Base-by-base conservation (phyloP, 2,329 filamentous ascomycete genomes). In the Nigrospora osmanthi region DNA sequence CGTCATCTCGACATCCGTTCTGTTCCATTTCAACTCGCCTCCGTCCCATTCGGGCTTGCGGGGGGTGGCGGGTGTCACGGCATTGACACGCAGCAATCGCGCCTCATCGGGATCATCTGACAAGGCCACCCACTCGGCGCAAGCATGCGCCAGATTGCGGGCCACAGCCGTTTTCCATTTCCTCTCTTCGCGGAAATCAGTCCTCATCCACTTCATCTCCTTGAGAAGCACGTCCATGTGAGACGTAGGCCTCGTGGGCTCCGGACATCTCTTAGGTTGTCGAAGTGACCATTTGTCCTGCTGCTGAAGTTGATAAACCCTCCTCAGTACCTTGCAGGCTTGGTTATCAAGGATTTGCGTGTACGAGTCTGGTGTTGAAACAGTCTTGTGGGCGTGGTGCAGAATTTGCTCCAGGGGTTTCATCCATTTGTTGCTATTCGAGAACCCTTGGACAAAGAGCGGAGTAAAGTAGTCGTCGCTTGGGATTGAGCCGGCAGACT, bases 161-260 rank as follows among this genome's bases (percentile, higher is more conserved):
- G 90, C 90, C 33, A 85, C 78, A 3, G 85, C 79, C 58, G 81
- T 82, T 67, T 96, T 97, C 89, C 90, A 95, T 61, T 95, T 95
- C 35, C 89, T 75, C 63, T 97, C 93, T 64, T 96, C 88, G 42
- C 86, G 79, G 58, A 96, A 97, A 64, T 98, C 93, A 2, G 89
- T 96, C 42, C 90, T 81, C 88, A 98, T 94, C 91, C 91, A 97
- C 63, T 90, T 95, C 78, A 91, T 88, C 68, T 98, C 90, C 54
- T 89, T 79, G 31, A 98, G 70, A 45, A 97, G 64, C 43, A 91
- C 76, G 65, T 98, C 93, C 78, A 84, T 87, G 54, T 97, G 91
- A 2, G 85, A 83, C 1, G 80, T 76, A 15, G 83, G 84, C 34
- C 89, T 80, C 4, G 79, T 74, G 5, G 91, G 90, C 63, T 98